Base-by-base conservation (phyloP, 2,329 filamentous ascomycete species). In the Lecanicillium sp. region DNA sequence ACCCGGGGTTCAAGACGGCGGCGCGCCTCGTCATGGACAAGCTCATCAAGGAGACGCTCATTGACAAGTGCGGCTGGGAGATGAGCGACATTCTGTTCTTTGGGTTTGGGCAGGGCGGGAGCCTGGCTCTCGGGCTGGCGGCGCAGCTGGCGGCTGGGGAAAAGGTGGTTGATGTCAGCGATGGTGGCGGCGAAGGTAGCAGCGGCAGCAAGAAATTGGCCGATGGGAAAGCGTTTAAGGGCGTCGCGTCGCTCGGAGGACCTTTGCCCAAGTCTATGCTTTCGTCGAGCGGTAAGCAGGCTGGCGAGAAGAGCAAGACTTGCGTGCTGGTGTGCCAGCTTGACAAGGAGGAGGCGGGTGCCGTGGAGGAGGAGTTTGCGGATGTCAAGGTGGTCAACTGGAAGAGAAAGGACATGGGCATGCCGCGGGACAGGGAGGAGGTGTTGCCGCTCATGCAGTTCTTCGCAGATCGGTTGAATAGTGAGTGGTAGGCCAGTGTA, bases 361-460 rank as follows among this genome's bases (percentile, higher is more conserved):
- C 72, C 41, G 62, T 88, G 27, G 82, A 78, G 56, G 65, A 67
- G 30, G 72, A 76, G 39, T 92, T 90, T 59, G 64, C 70, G 46
- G 70, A 79, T 51, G 78, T 87, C 17, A 71, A 78, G 57, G 69
- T 81, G 46, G 79, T 79, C 40, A 75, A 75, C 52, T 92, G 85
- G 78, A 74, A 71, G 52, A 77, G 81, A 54, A 60, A 58, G 3
- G 84, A 81, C 5, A 87, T 94, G 58, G 74, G 73, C 1, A 95
- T 96, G 89, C 87, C 88, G n/a, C 67, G 70, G 33, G 82, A 72
- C 55, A 71, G 83, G 38, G 87, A 94, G 10, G 89, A 97, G 69
- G 89, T 94, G 73, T 55, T 89, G 52, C 88, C 89, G 1, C 74
- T 96, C 44, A 96, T 96, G 87, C 77, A 83, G 53, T 96, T 82